Evolutionary conservation across 495 filamentous ascomycete species (phyloP).

Genomic region (Cairneyella variabilis): DNA sequence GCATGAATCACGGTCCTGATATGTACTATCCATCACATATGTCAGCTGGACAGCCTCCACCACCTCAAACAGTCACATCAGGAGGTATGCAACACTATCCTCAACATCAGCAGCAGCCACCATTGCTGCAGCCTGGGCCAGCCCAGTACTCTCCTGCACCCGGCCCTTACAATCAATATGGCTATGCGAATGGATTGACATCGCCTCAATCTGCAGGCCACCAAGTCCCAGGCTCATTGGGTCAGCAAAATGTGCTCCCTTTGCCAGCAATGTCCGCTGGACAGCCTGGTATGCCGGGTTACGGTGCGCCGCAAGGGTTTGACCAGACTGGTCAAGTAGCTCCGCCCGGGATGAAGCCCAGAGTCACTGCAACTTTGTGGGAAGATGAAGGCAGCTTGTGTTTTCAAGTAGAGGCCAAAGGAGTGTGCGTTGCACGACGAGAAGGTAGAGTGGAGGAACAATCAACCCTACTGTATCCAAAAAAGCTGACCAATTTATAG

Average conservation of each 20-base stretch:
- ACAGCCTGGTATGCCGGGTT: slow-evolving; percentile 47
- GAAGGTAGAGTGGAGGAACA: slow-evolving; percentile 65
- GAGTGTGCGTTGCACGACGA: slow-evolving; percentile 89
- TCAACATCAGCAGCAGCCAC: slow-evolving; percentile 71
- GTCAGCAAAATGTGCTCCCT: slow-evolving; percentile 59
- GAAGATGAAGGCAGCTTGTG: slow-evolving; percentile 97
- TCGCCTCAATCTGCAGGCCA: slow-evolving; percentile 69
- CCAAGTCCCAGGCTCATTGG: slow-evolving; percentile 62
- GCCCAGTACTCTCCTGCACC: slow-evolving; percentile 62
- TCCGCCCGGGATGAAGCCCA: slow-evolving; percentile 96
- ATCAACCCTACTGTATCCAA: background rate
- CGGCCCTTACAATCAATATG: slow-evolving; percentile 64
- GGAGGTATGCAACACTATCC: slow-evolving; percentile 66
- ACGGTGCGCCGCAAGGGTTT: slow-evolving; percentile 56
- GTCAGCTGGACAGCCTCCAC: slow-evolving; percentile 75
- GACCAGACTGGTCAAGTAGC: slow-evolving; percentile 90
- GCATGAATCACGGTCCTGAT: slow-evolving; percentile 85
- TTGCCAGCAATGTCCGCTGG: slow-evolving; percentile 54
- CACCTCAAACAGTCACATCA: slow-evolving; percentile 77
- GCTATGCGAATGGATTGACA: slow-evolving; percentile 68
- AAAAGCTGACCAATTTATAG: slow-evolving; percentile 40
- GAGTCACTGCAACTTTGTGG: slow-evolving; percentile 96
- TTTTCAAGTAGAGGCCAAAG: slow-evolving; percentile 96
- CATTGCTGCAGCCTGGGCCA: slow-evolving; percentile 76
- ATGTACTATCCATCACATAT: slow-evolving; percentile 83